Conservation (phyloP, 2,329 filamentous ascomycete species). For the Cladophialophora immunda region DNA sequence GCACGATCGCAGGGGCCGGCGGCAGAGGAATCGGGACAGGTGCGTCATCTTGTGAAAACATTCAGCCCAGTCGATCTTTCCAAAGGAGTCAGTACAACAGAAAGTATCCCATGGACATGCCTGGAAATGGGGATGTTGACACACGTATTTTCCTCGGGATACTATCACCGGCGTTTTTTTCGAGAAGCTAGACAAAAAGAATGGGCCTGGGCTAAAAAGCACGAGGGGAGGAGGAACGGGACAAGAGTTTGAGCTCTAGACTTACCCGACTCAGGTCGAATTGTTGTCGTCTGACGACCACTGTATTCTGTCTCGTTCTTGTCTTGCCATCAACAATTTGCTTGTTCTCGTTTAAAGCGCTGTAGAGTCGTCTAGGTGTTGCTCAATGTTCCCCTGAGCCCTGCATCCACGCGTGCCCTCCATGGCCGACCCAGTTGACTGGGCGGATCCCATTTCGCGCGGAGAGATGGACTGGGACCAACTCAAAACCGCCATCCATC, state of each 20-base stretch:
- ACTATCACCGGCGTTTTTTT: not conserved
- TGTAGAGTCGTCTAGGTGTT: no score
- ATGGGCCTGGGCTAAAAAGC: not conserved
- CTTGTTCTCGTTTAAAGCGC: not conserved
- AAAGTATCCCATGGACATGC: not conserved
- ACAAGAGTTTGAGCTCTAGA: slow-evolving; percentile 16
- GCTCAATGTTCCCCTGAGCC: no score
- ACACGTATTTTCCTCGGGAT: not conserved
- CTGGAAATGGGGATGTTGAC: not conserved
- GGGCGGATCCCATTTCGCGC: not conserved
- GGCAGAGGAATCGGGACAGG: slow-evolving; percentile 46
- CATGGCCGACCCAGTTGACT: not conserved
- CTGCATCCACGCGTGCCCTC: not conserved
- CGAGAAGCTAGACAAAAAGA: not conserved
- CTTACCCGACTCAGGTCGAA: slow-evolving; percentile 33
- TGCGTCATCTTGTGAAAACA: slow-evolving; percentile 43
- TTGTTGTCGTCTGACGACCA: not conserved
- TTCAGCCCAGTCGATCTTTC: no score
- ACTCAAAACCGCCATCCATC: no score
- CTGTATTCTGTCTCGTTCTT: not conserved
- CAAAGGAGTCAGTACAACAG: slow-evolving; percentile 1
- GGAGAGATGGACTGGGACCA: not conserved
- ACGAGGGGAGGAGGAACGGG: not conserved
- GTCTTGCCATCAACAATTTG: not conserved
- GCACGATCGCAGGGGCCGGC: slow-evolving; percentile 47